These are phyloP conservation scores for Annona squamosa DNA, from an alignment of 164 flowering plant species.

Conservation along the genomic window DNA sequence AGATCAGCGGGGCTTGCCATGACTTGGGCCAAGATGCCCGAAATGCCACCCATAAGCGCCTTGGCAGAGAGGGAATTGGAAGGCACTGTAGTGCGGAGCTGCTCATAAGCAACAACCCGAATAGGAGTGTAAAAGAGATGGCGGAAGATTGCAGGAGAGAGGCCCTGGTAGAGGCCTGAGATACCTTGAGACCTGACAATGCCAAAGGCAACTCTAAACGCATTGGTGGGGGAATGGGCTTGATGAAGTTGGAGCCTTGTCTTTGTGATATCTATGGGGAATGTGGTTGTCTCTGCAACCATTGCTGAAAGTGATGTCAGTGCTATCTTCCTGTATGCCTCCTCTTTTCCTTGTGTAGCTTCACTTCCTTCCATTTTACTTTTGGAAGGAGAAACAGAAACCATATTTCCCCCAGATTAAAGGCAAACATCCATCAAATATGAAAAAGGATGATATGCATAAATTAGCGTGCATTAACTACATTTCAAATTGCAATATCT, in stretches of 20 bases:
- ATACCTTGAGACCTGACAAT: conserved; percentile 42
- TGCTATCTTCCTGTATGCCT: conserved; percentile 2
- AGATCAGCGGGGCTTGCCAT: conserved; percentile 96
- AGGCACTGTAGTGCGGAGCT: conserved; percentile 27
- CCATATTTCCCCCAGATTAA: no score
- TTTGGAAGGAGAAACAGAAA: no score
- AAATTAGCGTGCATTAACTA: no score
- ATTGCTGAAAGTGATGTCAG: conserved; percentile 65
- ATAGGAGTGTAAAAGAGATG: conserved; percentile 84
- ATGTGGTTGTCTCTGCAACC: conserved; percentile 73
- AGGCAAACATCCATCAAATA: no score
- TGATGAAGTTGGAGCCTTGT: conserved; percentile 65
- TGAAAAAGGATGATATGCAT: no score
- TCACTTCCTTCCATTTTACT: not conserved
- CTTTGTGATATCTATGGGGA: conserved; percentile 79
- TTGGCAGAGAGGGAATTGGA: conserved; percentile 32
- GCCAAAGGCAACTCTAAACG: conserved; percentile 40
- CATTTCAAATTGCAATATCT: no score
- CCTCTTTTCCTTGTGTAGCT: not conserved
- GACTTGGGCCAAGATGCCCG: conserved; percentile 82
- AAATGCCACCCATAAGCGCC: conserved; percentile 65
- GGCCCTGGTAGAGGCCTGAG: conserved; percentile 59
- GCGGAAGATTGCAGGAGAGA: conserved; percentile 67
- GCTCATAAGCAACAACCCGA: conserved; percentile 73
- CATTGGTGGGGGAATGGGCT: conserved; percentile 28